Conservation (phyloP, 179 eudicot genomes). For the Drosera spatulata region DNA sequence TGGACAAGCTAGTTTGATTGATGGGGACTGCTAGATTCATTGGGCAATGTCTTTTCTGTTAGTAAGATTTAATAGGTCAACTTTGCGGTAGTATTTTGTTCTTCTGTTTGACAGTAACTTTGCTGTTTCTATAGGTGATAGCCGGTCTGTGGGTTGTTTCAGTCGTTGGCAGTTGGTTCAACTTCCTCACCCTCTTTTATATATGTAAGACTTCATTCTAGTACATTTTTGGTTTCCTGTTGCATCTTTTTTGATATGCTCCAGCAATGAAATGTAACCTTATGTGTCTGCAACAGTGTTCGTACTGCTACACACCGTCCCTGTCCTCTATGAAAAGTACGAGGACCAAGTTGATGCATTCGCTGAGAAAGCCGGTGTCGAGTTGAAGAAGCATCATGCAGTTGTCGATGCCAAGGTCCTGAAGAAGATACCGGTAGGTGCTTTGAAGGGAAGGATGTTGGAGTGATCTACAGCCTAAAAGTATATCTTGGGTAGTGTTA, state of each 20-base stretch:
- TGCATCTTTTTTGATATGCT: constrained; percentile 1
- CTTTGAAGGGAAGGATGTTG: constrained; percentile 16
- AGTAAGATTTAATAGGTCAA: neutral
- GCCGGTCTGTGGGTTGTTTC: constrained; percentile 55
- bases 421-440: constrained; percentile 45
- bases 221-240: neutral
- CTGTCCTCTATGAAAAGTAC: constrained; percentile 60
- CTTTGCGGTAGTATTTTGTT: neutral
- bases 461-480: constrained; percentile 7
- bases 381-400: constrained; percentile 52
- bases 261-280: neutral
- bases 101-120: neutral
- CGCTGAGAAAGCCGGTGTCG: constrained; percentile 36
- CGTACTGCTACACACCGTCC: constrained; percentile 53
- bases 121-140: constrained; percentile 31
- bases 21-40: too few species aligned
- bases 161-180: constrained; percentile 50
- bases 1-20: too few species aligned
- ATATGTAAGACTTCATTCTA: constrained; percentile 25
- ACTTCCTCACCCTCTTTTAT: constrained; percentile 62
- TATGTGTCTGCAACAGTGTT: constrained; percentile 25
- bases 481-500: too few species aligned
- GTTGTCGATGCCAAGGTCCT: constrained; percentile 42
- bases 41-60: too few species aligned
- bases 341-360: constrained; percentile 63